Conservation (phyloP, 768 basidiomycete species). For the Lenzites betulinus region DNA sequence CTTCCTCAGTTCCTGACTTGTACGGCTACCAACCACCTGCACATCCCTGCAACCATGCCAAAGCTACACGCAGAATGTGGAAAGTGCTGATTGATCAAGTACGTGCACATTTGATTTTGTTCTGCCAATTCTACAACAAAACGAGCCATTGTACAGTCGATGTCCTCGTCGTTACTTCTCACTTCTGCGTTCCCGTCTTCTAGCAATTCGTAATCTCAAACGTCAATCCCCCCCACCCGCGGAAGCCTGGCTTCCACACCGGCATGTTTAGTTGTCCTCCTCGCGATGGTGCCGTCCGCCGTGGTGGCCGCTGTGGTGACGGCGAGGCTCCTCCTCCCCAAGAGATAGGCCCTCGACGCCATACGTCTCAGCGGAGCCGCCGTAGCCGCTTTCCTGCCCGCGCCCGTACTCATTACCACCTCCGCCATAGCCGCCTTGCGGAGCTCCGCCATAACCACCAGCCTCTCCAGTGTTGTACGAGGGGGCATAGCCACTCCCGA, state of each 20-base stretch:
- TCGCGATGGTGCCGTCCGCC: constrained; percentile 5
- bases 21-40: too few species aligned
- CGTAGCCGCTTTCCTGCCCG: constrained; percentile 2
- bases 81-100: too few species aligned
- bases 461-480: constrained; percentile 2
- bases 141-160: not conserved
- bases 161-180: not conserved
- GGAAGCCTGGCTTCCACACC: too few species aligned
- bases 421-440: constrained; percentile 7
- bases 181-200: not conserved
- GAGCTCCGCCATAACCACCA: constrained; percentile 8
- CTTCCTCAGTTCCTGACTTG: too few species aligned
- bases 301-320: constrained; percentile 15
- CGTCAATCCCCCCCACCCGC: too few species aligned
- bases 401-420: constrained; percentile 17
- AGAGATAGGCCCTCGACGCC: constrained; percentile 54
- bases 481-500: constrained; percentile 1
- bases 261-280: constrained; percentile 8
- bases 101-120: too few species aligned
- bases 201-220: too few species aligned
- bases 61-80: too few species aligned
- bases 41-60: too few species aligned
- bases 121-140: not conserved
- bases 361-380: constrained; percentile 46
- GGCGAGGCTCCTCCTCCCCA: constrained; percentile 30